phyloP scores from a whole-genome alignment of 2,329 filamentous ascomycete genomes.

The Pezicula neosporulosa region DNA sequence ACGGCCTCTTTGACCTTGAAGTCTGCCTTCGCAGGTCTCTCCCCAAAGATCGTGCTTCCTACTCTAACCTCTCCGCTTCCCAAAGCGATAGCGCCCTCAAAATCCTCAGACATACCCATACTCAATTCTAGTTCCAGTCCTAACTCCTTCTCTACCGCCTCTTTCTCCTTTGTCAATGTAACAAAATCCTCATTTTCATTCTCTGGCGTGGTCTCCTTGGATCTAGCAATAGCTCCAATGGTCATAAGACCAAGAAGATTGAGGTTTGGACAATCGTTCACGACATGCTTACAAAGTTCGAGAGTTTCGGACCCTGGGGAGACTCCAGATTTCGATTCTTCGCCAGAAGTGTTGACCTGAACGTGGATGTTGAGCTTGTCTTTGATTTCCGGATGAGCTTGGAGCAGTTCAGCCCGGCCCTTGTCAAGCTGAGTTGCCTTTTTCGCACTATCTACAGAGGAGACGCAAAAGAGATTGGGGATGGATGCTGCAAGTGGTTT shows the following conservation, averaged over 20 bases:
- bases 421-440: slow-evolving; percentile 83
- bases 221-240: slow-evolving; percentile 89
- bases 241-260: slow-evolving; percentile 87
- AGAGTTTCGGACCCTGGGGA: slow-evolving; percentile 60
- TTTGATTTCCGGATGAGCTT: slow-evolving; percentile 27
- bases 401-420: slow-evolving; percentile 59
- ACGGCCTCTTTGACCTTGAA: slow-evolving; percentile 52
- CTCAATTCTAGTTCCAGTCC: slow-evolving; percentile 72
- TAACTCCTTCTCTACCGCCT: slow-evolving; percentile 63
- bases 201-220: slow-evolving; percentile 66
- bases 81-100: slow-evolving; percentile 78
- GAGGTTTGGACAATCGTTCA: slow-evolving; percentile 68
- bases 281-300: slow-evolving; percentile 66
- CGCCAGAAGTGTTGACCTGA: slow-evolving; percentile 93
- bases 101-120: slow-evolving; percentile 99
- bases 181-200: slow-evolving; percentile 92
- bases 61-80: slow-evolving; percentile 89
- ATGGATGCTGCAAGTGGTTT: slow-evolving; percentile 78
- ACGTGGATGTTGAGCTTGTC: slow-evolving; percentile 62
- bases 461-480: slow-evolving; percentile 86
- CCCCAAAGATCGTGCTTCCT: slow-evolving; percentile 91
- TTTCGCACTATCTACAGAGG: slow-evolving; percentile 82
- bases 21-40: slow-evolving; percentile 73
- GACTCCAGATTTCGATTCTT: slow-evolving; percentile 80
- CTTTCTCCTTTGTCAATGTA: slow-evolving; percentile 63